Base-by-base conservation (phyloP, 2,329 filamentous ascomycete species). In the Colletotrichum cuscutae region DNA sequence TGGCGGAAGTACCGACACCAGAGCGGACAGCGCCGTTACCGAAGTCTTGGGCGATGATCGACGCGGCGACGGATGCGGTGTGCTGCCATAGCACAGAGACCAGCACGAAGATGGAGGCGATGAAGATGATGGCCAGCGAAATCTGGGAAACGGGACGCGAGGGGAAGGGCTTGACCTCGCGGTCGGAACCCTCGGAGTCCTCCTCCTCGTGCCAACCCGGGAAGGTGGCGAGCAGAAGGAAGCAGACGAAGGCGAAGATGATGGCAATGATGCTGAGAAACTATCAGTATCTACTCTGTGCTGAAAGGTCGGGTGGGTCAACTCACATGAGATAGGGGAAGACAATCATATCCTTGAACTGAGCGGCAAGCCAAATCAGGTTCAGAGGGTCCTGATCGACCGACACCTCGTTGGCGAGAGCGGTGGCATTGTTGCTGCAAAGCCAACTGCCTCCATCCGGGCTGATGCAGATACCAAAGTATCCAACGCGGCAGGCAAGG, bases 331-430 rank as follows among this genome's bases (percentile, higher is more conserved):
- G 86, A 80, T 98, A 99, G 11, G 97, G 97, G 81, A 99, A 99
- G 57, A 99, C 96, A 81, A 99, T 97, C 84, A 95, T 96, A 83
- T 98, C 95, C 84, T 98, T 98, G 86, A 99, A 99, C 76, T 97
- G 97, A 77, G 93, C 92, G 28, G 97, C 96, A 68, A 99, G 90
- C 97, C 96, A 99, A 78, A 99, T 95, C 79, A 99, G 86, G 83
- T 99, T 99, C 80, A 99, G 87, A 52, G 97, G 97, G 84, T 99
- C 97, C 83, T 98, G 94, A 80, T 98, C 95, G 54, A 97, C 91
- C 24, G 90, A 92, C 56, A 98, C 90, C 84, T 98, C 93, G 82
- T 97, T 93, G 49, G 97, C 96, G 60, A 99, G 89, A 3, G 95
- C 92, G 3, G 96, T 98, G 24, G 97, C 97, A 83, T 99, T 99